Evolutionary conservation across 2,329 filamentous ascomycete species (phyloP).

Genomic region (Ceratocystis albifundus): DNA sequence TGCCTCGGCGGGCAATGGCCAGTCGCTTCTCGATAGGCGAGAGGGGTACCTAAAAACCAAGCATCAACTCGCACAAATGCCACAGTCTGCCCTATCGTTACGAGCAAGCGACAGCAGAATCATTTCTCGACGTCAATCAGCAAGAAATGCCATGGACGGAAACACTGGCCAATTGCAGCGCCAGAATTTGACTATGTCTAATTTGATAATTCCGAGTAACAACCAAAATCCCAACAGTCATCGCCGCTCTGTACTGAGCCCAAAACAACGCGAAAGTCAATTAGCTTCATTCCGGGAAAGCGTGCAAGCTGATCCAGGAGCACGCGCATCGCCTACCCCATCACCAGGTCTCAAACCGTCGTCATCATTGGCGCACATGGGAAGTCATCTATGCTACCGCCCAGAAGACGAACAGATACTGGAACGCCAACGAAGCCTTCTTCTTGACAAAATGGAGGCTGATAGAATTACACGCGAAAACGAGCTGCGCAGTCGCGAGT

Average conservation of each 20-base stretch:
- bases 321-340: neutral
- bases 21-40: conserved; percentile 45
- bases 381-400: conserved; percentile 22
- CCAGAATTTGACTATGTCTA: conserved; percentile 36
- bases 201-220: conserved; percentile 29
- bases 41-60: conserved; percentile 43
- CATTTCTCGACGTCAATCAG: neutral
- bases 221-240: conserved; percentile 46
- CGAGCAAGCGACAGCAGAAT: conserved; percentile 3
- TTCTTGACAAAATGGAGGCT: conserved; percentile 53
- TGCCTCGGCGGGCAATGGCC: conserved; percentile 24
- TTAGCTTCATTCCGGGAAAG: conserved; percentile 58
- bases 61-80: conserved; percentile 32
- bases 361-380: conserved; percentile 14
- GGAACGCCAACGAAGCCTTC: conserved; percentile 42
- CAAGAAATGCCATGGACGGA: conserved; percentile 34
- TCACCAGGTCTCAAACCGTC: conserved; percentile 12
- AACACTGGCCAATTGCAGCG: conserved; percentile 42
- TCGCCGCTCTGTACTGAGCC: conserved; percentile 35
- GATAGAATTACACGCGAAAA: conserved; percentile 49
- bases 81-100: conserved; percentile 24
- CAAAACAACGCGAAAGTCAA: conserved; percentile 42
- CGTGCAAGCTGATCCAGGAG: conserved; percentile 42
- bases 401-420: conserved; percentile 36
- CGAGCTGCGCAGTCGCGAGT: conserved; percentile 45